Evolutionary conservation across 2,329 filamentous ascomycete genomes (phyloP).

Genomic region (Sporothrix phasma): DNA sequence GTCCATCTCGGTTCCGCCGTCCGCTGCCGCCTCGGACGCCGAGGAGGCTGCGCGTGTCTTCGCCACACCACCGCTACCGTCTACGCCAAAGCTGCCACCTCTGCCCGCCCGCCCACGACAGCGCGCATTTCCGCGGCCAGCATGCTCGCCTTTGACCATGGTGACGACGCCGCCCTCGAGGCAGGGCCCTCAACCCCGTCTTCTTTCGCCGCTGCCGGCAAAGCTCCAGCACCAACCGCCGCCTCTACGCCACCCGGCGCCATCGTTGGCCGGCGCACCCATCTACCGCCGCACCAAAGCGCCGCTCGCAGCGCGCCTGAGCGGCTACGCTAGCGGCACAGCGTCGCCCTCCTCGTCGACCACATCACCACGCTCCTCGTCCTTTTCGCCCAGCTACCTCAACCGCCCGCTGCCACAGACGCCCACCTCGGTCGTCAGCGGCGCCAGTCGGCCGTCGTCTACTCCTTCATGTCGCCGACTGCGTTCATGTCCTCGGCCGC

Average conservation of each 20-base stretch:
- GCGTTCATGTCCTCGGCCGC: not conserved
- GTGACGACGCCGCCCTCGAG: not conserved
- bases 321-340: not conserved
- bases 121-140: not conserved
- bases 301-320: not conserved
- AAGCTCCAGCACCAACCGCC: not conserved
- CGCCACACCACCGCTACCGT: not conserved
- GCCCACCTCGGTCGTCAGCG: constrained; percentile 2
- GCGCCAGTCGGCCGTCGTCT: constrained; percentile 3
- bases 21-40: not conserved
- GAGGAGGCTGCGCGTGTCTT: constrained; percentile 2
- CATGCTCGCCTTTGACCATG: not conserved
- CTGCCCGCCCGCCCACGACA: not conserved
- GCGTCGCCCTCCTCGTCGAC: constrained; percentile 3
- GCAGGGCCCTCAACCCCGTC: not conserved
- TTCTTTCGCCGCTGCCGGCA: not conserved
- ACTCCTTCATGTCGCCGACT: constrained; percentile 7
- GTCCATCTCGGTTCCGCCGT: not conserved
- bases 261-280: not conserved
- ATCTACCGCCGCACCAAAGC: constrained; percentile 5
- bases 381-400: constrained; percentile 5
- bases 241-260: not conserved
- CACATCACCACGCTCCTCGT: constrained; percentile 5
- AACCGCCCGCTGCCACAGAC: constrained; percentile 13
- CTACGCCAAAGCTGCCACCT: not conserved